phyloP scores from a whole-genome alignment of 208 protist genomes.

The Trypanosoma caninum region DNA sequence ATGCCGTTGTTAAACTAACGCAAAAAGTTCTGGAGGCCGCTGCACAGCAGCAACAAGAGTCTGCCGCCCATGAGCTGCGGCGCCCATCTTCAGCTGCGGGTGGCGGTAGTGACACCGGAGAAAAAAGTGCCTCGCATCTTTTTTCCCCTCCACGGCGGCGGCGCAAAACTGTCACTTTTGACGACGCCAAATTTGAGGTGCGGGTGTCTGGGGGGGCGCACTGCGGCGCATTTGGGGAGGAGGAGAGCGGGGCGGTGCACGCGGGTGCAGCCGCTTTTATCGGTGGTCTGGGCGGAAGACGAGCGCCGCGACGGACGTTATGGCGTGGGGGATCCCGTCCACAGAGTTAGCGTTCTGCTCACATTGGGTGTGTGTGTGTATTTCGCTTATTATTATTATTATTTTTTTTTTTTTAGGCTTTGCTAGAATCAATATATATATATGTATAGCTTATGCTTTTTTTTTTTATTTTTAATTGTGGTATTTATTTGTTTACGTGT shows the following conservation, averaged over 20 bases:
- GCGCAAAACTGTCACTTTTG: slow-evolving; percentile 24
- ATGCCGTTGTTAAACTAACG: background rate
- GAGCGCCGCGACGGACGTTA: slow-evolving; percentile 14
- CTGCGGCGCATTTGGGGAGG: background rate
- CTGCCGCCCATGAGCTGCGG: background rate
- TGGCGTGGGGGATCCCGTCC: slow-evolving; percentile 10
- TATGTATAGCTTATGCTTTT: too few relatives aligned
- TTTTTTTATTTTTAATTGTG: too few relatives aligned
- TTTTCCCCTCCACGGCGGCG: background rate
- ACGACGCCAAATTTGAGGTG: slow-evolving; percentile 15
- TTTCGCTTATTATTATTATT: background rate
- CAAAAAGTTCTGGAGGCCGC: slow-evolving; percentile 3
- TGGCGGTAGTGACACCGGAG: too few relatives aligned
- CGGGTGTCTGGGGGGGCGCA: background rate
- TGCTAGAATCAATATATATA: too few relatives aligned
- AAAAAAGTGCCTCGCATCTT: too few relatives aligned
- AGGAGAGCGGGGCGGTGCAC: background rate
- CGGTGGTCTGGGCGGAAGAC: background rate
- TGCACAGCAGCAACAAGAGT: background rate
- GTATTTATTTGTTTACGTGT: too few relatives aligned
- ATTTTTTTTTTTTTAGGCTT: background rate
- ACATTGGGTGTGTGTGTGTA: too few relatives aligned
- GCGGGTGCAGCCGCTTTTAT: background rate
- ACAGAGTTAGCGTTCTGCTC: background rate
- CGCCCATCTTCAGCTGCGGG: background rate